A percentile compares a stretch with the other conserved stretches of the same genome.
Evolutionary conservation across 768 basidiomycete genomes (phyloP).

Genomic region (Terana coerulea): DNA sequence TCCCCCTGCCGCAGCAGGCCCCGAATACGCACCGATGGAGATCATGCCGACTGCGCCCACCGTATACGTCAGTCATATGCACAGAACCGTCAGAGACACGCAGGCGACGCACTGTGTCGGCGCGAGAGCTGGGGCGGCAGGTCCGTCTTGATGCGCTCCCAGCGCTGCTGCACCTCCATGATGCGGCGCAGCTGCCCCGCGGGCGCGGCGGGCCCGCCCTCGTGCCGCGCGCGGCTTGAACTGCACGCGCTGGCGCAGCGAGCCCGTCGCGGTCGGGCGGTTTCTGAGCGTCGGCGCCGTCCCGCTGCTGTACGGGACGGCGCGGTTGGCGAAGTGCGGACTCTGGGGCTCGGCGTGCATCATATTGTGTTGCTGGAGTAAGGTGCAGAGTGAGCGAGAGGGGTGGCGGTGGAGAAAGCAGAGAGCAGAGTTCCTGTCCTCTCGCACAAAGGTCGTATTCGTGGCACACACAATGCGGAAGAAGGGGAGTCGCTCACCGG

Average conservation of each 20-base stretch:
- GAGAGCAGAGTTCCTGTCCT: too few species aligned
- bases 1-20: neutral
- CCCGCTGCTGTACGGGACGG: neutral
- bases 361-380: too few species aligned
- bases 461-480: too few species aligned
- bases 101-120: constrained; percentile 19
- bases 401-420: too few species aligned
- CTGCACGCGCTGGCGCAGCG: too few species aligned
- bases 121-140: constrained; percentile 25
- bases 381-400: too few species aligned
- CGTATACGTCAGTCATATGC: neutral
- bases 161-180: constrained; percentile 19
- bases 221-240: too few species aligned
- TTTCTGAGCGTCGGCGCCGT: too few species aligned
- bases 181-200: constrained; percentile 16
- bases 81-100: neutral
- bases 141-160: constrained; percentile 24
- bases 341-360: too few species aligned
- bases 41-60: constrained; percentile 27
- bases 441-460: too few species aligned
- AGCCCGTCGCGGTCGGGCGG: too few species aligned
- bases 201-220: neutral
- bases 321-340: neutral
- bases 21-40: constrained; percentile 22
- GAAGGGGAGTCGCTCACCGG: too few species aligned